phyloP scores from a whole-genome alignment of 805 yeast species.

The Saccharomycopsis microspora region DNA sequence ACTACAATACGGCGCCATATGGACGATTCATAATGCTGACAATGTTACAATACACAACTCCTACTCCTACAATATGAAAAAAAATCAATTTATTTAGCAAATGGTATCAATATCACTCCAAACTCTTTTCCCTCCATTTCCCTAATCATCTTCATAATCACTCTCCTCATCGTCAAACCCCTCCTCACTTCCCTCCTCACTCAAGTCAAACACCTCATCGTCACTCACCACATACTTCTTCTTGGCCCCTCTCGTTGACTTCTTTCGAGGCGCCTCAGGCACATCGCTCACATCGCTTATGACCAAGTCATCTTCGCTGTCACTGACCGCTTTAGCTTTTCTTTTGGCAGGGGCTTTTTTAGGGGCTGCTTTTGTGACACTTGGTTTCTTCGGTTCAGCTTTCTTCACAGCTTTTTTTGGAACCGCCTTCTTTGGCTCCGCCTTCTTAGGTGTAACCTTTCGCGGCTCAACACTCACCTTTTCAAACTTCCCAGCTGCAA shows the following conservation, averaged over 20 bases:
- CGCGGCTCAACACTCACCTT: constrained; percentile 3
- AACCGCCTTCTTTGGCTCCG: neutral
- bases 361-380: neutral
- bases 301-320: neutral
- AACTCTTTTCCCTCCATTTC: no score
- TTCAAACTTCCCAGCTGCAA: constrained; percentile 13
- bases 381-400: constrained; percentile 2
- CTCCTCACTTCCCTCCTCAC: neutral
- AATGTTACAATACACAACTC: neutral
- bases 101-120: no score
- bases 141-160: neutral
- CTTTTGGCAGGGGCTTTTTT: neutral
- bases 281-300: neutral
- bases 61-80: no score
- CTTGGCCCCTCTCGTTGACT: neutral
- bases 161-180: neutral
- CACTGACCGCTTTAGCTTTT: neutral
- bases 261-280: no score
- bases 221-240: neutral
- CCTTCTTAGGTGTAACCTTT: neutral
- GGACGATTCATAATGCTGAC: neutral
- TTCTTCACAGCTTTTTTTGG: constrained; percentile 7
- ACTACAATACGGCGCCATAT: no score
- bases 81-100: no score
- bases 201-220: neutral